These are phyloP conservation scores for Pythium utonaiense DNA, from an alignment of 352 stramenopile genomes.

Conservation along the genomic window DNA sequence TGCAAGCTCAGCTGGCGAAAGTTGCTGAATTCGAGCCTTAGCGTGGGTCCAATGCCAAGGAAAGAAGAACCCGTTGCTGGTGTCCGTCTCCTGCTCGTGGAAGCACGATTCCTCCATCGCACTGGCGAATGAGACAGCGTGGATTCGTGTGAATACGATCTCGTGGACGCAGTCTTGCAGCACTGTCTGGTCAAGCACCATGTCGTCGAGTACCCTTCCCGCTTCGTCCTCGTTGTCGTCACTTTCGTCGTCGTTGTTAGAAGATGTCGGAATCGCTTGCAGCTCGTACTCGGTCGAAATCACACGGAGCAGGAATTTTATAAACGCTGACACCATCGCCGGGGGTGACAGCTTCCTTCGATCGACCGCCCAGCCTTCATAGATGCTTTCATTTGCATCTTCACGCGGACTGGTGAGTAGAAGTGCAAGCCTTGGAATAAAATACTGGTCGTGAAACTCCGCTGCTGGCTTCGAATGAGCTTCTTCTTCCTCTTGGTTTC, in stretches of 20 bases:
- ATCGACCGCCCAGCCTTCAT: constrained; percentile 10
- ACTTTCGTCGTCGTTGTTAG: background rate
- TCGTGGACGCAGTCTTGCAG: constrained; percentile 24
- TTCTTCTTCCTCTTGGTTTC: constrained; percentile 8
- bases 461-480: background rate
- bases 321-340: constrained; percentile 21
- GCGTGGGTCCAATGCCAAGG: constrained; percentile 30
- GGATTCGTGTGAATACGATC: constrained; percentile 19
- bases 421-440: background rate
- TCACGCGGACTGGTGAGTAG: background rate
- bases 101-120: constrained; percentile 18
- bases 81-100: constrained; percentile 2
- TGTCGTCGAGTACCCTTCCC: background rate
- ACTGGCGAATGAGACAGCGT: constrained; percentile 3
- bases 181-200: constrained; percentile 13
- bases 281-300: constrained; percentile 24
- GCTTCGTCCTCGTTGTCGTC: constrained; percentile 6
- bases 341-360: constrained; percentile 11
- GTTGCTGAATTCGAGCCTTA: constrained; percentile 21
- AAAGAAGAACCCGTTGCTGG: constrained; percentile 6
- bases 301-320: constrained; percentile 20
- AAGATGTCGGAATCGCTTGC: background rate
- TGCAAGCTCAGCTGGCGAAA: constrained; percentile 14
- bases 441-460: constrained; percentile 5
- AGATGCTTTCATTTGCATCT: background rate